Conservation (phyloP, 305 asterid genomes). For the Fraxinus angustifolia region DNA sequence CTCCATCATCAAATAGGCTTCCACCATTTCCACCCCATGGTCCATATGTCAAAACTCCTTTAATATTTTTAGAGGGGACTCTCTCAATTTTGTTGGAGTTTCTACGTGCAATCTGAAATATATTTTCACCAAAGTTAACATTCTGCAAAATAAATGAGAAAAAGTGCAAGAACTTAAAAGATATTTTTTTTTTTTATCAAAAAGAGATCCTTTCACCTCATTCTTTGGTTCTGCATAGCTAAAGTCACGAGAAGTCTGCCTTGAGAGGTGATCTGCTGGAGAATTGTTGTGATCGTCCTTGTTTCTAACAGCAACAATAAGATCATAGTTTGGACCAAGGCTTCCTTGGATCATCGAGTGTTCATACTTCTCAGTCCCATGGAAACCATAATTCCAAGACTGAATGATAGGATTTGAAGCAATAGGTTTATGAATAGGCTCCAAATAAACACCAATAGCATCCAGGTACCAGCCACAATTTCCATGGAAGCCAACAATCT, state of each 20-base stretch:
- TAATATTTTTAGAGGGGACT: slow-evolving; percentile 32
- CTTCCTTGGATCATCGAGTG: slow-evolving; percentile 65
- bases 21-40: slow-evolving; percentile 89
- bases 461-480: slow-evolving; percentile 65
- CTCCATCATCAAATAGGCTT: slow-evolving; percentile 64
- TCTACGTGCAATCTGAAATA: slow-evolving; percentile 31
- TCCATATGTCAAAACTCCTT: slow-evolving; percentile 51
- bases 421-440: slow-evolving; percentile 33
- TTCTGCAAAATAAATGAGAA: not conserved
- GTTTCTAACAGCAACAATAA: slow-evolving; percentile 57
- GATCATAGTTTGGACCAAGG: slow-evolving; percentile 50
- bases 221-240: slow-evolving; percentile 27
- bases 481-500: slow-evolving; percentile 77
- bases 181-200: not conserved
- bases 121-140: not conserved
- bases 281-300: slow-evolving; percentile 34
- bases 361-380: slow-evolving; percentile 33
- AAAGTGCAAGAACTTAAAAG: not conserved
- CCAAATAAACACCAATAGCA: slow-evolving; percentile 63
- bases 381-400: slow-evolving; percentile 28
- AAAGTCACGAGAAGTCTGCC: slow-evolving; percentile 29
- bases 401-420: slow-evolving; percentile 29
- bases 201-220: slow-evolving; percentile 25
- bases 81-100: slow-evolving; percentile 35
- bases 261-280: slow-evolving; percentile 11